Evolutionary conservation across 139 green algal genomes (phyloP), one percentile per base, ranked within the genome.

Genomic region (Gonium pectorale): DNA sequence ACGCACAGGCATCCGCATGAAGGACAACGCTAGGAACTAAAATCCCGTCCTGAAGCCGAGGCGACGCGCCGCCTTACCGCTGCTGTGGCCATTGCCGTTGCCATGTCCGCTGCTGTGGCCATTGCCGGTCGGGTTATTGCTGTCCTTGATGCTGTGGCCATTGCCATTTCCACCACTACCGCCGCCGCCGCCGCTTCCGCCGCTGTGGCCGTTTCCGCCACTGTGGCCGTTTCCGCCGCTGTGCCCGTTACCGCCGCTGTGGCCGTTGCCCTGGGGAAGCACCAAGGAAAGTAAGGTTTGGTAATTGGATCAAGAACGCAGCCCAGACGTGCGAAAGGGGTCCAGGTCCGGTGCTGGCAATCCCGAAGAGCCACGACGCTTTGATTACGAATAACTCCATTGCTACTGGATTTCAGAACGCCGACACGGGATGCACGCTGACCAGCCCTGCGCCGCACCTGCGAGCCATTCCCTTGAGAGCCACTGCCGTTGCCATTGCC

Each of bases 81-180:
- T 86, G 80, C 87, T 90, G 75, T 83, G 35, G 70, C 86, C 87
- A 41, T 89, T 80, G 54, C 84, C 84, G 68, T 90, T 80, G 27
- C 27, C 63, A 13, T 15, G n/a, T n/a, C n/a, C 46, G 46, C 46
- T 54, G 46, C 46, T 54, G 71, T 87, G 49, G 64, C n/a, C n/a
- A n/a, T 88, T 79, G 27, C 26, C 49, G 21, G n/a, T 82, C 21
- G 49, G 87, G 54, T 82, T 88, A 60, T 91, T 88, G 62, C 67
- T 86, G 70, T 90, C 87, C 78, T 90, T 90, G 49, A 88, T 67
- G 49, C 74, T 84, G 60, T 88, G 69, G 52, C 87, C 88, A 44
- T 92, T 90, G 67, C 86, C 80, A 52, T 79, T 89, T 56, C 73
- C 49, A 9, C 71, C 78, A 33, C 51, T 82, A 51, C 51, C 46